Evolutionary conservation across 2,329 filamentous ascomycete species (phyloP), one percentile per base, ranked within the genome.

Genomic region (Blastomyces silverae): DNA sequence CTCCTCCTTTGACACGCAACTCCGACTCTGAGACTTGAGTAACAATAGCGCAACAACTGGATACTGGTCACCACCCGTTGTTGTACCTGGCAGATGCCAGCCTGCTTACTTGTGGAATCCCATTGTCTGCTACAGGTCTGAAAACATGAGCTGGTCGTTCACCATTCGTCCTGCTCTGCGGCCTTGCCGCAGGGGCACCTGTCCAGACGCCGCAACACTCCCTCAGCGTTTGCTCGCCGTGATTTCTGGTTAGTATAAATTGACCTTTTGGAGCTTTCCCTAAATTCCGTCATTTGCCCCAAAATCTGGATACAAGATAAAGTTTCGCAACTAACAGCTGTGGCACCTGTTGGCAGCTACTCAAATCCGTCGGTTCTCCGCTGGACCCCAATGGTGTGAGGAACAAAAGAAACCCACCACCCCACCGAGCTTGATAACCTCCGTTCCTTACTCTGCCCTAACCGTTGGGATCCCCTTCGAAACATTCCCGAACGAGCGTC

Each of bases 381-480:
- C 61, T 59, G 61, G 63, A 17, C 55, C 62, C 34, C 46, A 20
- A 50, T 55, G 42, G 58, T 53, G 65, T 13, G 61, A 64, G 52
- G 31, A 65, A 48, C 62, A 65, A 55, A 66, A 62, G 20, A 31
- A 64, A 59, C 42, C 39, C n/a, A 13, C 62, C 11, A 28, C 55
- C 44, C 48, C 61, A 17, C 62, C 65, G 22, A 56, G 63, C n/a
- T 66, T 65, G 59, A 64, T 68, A 31, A 66, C 66, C 52, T 64
- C 71, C 52, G 71, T 74, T 31, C 89, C 91, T 0, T 95, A 92
- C 75, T 79, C 83, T 25, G 81, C 87, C 56, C 83, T 96, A 64
- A 89, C 86, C 3, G 86, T 96, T 59, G 91, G 91, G 65, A 85
- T 94, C 3, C 91, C 91, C 17, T 85, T 84, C 65, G 92, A 96